A percentile compares a stretch with the other conserved stretches of the same genome.
Evolutionary conservation across 805 yeast species (phyloP).

Genomic region (Metschnikowia rubicola): DNA sequence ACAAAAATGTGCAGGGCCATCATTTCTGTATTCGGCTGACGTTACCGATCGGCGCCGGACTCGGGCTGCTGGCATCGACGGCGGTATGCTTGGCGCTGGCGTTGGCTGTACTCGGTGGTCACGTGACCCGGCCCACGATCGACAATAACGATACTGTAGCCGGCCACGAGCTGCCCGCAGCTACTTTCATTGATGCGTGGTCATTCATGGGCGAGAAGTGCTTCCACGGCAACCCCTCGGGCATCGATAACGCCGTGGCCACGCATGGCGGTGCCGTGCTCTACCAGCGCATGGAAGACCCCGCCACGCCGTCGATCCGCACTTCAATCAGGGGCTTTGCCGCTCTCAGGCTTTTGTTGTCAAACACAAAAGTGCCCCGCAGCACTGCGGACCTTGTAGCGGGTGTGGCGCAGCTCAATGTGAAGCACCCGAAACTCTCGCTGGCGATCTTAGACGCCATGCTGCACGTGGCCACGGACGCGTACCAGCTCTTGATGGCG

Average conservation of each 20-base stretch:
- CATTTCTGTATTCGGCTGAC: conserved; percentile 73
- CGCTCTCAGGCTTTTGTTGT: conserved; percentile 65
- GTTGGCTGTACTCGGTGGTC: conserved; percentile 57
- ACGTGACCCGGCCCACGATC: conserved; percentile 39
- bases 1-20: conserved; percentile 43
- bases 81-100: conserved; percentile 83
- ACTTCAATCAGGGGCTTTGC: conserved; percentile 73
- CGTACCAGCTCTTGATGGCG: conserved; percentile 58
- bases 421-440: conserved; percentile 52
- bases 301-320: conserved; percentile 55
- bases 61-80: conserved; percentile 90
- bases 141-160: conserved; percentile 29
- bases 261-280: conserved; percentile 94
- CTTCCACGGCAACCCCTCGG: conserved; percentile 94
- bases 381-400: conserved; percentile 82
- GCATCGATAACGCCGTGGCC: conserved; percentile 95
- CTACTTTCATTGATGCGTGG: conserved; percentile 75
- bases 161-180: conserved; percentile 35
- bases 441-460: conserved; percentile 68
- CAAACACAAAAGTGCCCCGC: conserved; percentile 85
- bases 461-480: conserved; percentile 69
- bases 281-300: conserved; percentile 63
- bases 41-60: conserved; percentile 93
- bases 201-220: conserved; percentile 92
- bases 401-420: conserved; percentile 57